A percentile compares a stretch with the other conserved stretches of the same genome.
phyloP scores from a whole-genome alignment of 495 filamentous ascomycete species.

The Elasticomyces elasticus region DNA sequence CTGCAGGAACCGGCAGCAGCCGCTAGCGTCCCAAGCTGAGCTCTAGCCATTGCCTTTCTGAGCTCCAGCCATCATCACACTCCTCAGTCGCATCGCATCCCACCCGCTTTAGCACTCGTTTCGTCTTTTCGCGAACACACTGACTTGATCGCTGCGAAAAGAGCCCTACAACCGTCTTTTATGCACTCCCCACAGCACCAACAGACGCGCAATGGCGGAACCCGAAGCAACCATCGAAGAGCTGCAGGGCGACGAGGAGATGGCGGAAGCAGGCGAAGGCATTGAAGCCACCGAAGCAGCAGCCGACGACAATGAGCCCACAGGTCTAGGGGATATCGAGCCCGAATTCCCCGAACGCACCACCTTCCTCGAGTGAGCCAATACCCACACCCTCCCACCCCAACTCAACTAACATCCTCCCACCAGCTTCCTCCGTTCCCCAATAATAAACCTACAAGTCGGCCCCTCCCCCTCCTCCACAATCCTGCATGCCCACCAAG shows the following conservation, averaged over 20 bases:
- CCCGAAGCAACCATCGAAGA: slow-evolving; percentile 30
- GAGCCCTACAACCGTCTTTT: no score
- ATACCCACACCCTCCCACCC: neutral
- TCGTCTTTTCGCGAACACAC: no score
- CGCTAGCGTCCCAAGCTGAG: no score
- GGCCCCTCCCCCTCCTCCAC: slow-evolving; percentile 52
- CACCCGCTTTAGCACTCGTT: no score
- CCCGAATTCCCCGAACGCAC: slow-evolving; percentile 13
- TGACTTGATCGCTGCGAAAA: no score
- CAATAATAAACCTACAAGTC: slow-evolving; percentile 67
- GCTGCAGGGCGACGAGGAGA: slow-evolving; percentile 62
- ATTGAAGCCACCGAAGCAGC: slow-evolving; percentile 1
- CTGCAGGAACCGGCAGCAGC: no score
- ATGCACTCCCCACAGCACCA: no score
- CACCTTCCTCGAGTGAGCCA: slow-evolving; percentile 20
- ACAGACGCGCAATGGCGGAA: slow-evolving; percentile 17
- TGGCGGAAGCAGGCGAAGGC: slow-evolving; percentile 10
- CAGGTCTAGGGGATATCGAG: slow-evolving; percentile 22
- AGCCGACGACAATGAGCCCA: slow-evolving; percentile 5
- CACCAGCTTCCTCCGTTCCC: slow-evolving; percentile 61
- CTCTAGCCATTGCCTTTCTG: no score
- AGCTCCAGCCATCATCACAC: no score
- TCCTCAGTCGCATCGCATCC: no score
- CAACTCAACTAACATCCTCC: neutral
- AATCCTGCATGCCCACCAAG: slow-evolving; percentile 68